Evolutionary conservation across 768 basidiomycete species (phyloP).

Genomic region (Macrolepiota dolichaula): DNA sequence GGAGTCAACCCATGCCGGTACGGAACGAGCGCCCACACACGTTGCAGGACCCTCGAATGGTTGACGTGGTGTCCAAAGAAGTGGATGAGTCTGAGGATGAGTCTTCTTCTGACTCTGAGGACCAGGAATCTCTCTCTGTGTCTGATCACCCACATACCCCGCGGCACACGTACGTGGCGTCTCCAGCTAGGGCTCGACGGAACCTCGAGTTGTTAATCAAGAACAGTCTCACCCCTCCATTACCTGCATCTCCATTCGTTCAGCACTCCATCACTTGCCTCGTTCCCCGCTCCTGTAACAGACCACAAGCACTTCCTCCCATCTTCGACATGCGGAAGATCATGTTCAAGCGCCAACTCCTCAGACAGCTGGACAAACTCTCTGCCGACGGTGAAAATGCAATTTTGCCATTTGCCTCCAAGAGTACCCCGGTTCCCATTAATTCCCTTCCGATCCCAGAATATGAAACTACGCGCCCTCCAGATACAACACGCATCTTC

Average conservation of each 20-base stretch:
- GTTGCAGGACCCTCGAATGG: slow-evolving; percentile 5
- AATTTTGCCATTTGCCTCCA: slow-evolving; percentile 42
- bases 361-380: slow-evolving; percentile 37
- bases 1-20: slow-evolving; percentile 22
- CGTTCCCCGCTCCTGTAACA: slow-evolving; percentile 49
- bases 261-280: slow-evolving; percentile 20
- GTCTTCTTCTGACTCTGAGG: slow-evolving; percentile 29
- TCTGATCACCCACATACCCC: slow-evolving; percentile 7
- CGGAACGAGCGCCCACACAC: slow-evolving; percentile 9
- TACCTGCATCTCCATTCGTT: slow-evolving; percentile 46
- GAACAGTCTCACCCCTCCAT: slow-evolving; percentile 41
- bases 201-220: slow-evolving; percentile 41
- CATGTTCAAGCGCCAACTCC: slow-evolving; percentile 50
- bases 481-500: slow-evolving; percentile 27
- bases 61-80: neutral
- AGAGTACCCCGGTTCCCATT: slow-evolving; percentile 21
- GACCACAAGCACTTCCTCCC: slow-evolving; percentile 29
- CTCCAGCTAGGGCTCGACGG: slow-evolving; percentile 28
- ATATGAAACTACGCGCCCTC: slow-evolving; percentile 30
- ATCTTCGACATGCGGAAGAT: slow-evolving; percentile 38
- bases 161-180: slow-evolving; percentile 19
- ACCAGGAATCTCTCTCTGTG: slow-evolving; percentile 18
- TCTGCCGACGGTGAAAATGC: slow-evolving; percentile 36
- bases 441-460: slow-evolving; percentile 21
- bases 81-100: slow-evolving; percentile 2